Conservation (phyloP, 2,329 filamentous ascomycete species). For the Penicillium olsonii region DNA sequence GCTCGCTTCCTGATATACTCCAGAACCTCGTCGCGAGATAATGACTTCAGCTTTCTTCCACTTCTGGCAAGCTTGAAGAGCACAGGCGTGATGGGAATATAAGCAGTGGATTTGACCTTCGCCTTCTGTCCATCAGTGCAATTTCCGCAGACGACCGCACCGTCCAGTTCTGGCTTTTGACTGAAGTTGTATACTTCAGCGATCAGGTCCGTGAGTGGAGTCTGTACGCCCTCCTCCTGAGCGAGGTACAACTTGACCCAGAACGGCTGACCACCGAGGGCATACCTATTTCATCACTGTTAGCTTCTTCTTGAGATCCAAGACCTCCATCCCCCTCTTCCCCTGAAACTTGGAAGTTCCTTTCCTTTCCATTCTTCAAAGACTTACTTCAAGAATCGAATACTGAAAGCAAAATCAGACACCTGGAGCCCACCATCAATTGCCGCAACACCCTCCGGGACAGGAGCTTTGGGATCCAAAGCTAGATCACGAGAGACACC, state of each 20-base stretch:
- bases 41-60: conserved; percentile 6
- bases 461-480: conserved; percentile 6
- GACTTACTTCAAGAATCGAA: conserved; percentile 11
- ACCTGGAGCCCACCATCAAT: conserved; percentile 11
- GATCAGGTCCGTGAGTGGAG: conserved; percentile 7
- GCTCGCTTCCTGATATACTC: conserved; percentile 2
- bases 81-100: conserved; percentile 9
- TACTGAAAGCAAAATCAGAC: conserved; percentile 12
- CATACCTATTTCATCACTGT: conserved; percentile 4
- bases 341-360: no score
- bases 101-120: conserved; percentile 7
- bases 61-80: conserved; percentile 6
- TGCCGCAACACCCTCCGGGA: conserved; percentile 5
- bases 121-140: conserved; percentile 5
- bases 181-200: conserved; percentile 16
- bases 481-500: conserved; percentile 9
- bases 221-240: conserved; percentile 10
- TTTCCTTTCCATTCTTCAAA: no score
- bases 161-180: conserved; percentile 10
- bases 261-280: conserved; percentile 12
- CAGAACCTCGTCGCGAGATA: conserved; percentile 9
- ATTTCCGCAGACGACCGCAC: conserved; percentile 5
- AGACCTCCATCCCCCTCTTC: no score
- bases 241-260: conserved; percentile 13
- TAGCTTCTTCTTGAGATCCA: neutral